Evolutionary conservation across 2,329 filamentous ascomycete genomes (phyloP).

Genomic region (Colletotrichum caudatum): DNA sequence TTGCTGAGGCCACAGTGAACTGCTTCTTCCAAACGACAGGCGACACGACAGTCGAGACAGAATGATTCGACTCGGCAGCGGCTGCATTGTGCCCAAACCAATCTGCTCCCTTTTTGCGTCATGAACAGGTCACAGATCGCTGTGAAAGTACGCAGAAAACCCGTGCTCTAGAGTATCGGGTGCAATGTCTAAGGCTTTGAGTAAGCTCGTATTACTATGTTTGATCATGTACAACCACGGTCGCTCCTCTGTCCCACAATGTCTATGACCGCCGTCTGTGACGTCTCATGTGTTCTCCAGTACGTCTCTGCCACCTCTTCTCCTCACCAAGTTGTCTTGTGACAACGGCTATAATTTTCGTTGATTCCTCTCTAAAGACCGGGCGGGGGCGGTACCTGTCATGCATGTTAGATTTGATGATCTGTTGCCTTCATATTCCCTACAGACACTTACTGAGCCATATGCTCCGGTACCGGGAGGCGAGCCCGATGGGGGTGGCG

Average conservation of each 20-base stretch:
- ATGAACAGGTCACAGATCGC: background rate
- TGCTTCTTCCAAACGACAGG: background rate
- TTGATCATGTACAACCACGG: constrained; percentile 29
- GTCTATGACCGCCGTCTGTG: background rate
- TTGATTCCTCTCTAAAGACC: constrained; percentile 56
- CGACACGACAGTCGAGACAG: background rate
- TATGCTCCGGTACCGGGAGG: constrained; percentile 69
- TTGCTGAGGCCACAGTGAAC: background rate
- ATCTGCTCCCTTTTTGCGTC: background rate
- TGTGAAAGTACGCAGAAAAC: background rate
- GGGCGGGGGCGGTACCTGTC: constrained; percentile 67
- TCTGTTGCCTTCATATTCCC: background rate
- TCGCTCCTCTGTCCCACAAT: background rate
- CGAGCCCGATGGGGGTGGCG: constrained; percentile 61
- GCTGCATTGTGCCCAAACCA: background rate
- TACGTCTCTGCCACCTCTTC: background rate
- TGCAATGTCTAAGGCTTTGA: background rate
- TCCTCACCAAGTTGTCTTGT: background rate
- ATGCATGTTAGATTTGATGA: constrained; percentile 2
- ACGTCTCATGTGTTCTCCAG: background rate
- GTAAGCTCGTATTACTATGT: constrained; percentile 31
- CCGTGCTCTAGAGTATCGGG: background rate
- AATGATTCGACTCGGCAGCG: background rate
- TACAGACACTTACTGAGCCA: constrained; percentile 68
- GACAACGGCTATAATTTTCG: background rate